phyloP scores from a whole-genome alignment of 352 stramenopile genomes.

The Pythium vanterpoolii region DNA sequence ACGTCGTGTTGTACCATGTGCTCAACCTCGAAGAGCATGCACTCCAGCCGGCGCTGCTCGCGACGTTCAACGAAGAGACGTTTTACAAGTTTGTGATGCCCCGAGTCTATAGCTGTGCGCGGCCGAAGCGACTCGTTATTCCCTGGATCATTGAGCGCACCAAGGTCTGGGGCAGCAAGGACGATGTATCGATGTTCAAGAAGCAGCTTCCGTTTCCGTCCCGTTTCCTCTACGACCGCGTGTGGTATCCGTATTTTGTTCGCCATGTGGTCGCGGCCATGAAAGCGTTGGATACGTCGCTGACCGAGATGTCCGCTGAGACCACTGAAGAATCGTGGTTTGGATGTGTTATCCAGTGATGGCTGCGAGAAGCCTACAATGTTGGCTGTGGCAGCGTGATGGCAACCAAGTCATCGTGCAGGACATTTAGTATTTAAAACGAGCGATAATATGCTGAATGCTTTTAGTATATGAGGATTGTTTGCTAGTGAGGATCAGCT shows the following conservation, averaged over 20 bases:
- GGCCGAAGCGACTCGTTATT: conserved; percentile 67
- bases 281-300: conserved; percentile 57
- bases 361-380: neutral
- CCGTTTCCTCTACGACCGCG: conserved; percentile 75
- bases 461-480: neutral
- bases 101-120: conserved; percentile 57
- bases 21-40: conserved; percentile 65
- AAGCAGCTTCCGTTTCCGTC: conserved; percentile 73
- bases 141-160: conserved; percentile 81
- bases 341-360: conserved; percentile 60
- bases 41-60: conserved; percentile 51
- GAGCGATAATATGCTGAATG: neutral
- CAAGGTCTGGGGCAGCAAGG: conserved; percentile 61
- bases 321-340: conserved; percentile 55
- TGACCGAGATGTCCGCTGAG: conserved; percentile 28
- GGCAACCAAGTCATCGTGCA: neutral
- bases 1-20: conserved; percentile 60
- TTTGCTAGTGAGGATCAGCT: neutral
- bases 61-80: conserved; percentile 65
- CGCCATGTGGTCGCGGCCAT: conserved; percentile 66
- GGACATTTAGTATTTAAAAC: conserved; percentile 22
- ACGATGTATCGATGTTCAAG: conserved; percentile 57
- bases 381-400: neutral
- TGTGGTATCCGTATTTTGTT: conserved; percentile 74
- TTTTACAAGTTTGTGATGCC: conserved; percentile 79